Conservation (phyloP, 1,284 basidiomycete species). For the Psilocybe mexicana region DNA sequence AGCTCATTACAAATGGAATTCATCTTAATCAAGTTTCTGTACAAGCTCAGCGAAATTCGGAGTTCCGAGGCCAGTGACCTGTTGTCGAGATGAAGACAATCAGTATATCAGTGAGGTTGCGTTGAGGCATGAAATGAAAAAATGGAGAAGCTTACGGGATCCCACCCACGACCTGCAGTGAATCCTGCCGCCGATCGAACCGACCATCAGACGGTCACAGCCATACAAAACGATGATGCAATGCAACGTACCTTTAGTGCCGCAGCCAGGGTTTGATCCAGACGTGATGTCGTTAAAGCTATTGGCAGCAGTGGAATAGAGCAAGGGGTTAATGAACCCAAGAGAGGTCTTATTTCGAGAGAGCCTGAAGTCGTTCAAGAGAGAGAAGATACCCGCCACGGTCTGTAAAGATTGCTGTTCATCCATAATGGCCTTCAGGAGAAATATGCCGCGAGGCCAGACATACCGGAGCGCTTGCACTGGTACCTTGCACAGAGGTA, state of each 20-base stretch:
- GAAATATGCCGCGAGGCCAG: neutral
- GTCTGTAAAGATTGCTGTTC: constrained; percentile 33
- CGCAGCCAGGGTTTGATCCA: constrained; percentile 50
- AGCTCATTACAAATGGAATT: too few relatives aligned
- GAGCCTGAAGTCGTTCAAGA: constrained; percentile 61
- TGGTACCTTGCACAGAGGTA: constrained; percentile 57
- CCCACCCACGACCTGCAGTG: constrained; percentile 57
- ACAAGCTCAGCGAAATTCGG: constrained; percentile 55
- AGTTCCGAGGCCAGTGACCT: constrained; percentile 65
- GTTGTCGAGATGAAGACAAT: neutral
- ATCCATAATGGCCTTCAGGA: neutral
- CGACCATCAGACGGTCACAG: neutral
- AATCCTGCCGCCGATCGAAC: constrained; percentile 37
- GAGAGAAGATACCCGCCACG: constrained; percentile 55
- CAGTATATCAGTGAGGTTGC: neutral
- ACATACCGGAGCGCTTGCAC: constrained; percentile 56
- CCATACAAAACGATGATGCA: neutral
- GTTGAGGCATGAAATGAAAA: neutral
- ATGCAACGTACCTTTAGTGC: constrained; percentile 30
- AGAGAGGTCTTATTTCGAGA: constrained; percentile 49
- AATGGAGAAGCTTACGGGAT: constrained; percentile 46
- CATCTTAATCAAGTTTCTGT: constrained; percentile 39
- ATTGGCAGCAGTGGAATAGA: constrained; percentile 47
- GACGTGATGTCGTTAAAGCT: constrained; percentile 66
- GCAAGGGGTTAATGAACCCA: constrained; percentile 63